Base-by-base conservation (phyloP, 345 rosid species). In the Salix purpurea region DNA sequence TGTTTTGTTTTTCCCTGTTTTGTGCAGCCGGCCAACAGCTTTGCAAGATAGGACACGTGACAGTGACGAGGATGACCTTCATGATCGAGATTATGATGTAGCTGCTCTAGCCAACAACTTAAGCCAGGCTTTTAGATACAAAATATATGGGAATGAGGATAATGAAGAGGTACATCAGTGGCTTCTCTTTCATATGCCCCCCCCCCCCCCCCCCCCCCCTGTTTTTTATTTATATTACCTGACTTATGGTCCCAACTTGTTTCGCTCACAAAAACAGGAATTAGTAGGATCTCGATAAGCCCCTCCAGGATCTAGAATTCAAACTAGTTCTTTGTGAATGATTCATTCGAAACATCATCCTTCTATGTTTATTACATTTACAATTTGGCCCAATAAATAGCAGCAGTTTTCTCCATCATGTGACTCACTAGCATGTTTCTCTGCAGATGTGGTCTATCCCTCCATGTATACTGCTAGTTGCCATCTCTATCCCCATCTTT, bases 51-150 rank as follows among this genome's bases (percentile, higher is more conserved):
- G 98, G 88, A 83, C 93, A 21, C 90, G 91, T 77, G 99, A 96
- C 67, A 94, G 98, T 60, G 98, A 94, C 34, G 98, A 93, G 58
- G 98, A 96, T 74, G 97, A 94, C 80, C 84, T 88, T 76, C 97
- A 89, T 75, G 97, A 93, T 79, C 88, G 97, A 80, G 97, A 93
- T 79, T 96, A 92, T 84, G 97, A 93, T 87, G 97, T 96, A 83
- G 95, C 97, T 52, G 95, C 97, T 81, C 88, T 96, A 69, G 97
- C 99, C 5, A 96, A 92, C 81, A 91, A 94, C 81, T 81, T 96
- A 81, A 96, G 86, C 78, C 95, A 96, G 84, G 94, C 97, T 81
- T 92, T 94, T 82, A 90, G 89, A 75, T 94, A 96, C 87, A 90
- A 92, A 83, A 92, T 89, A 60, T 94, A 96, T 71, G 98, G 92